Conservation (phyloP, 2,329 filamentous ascomycete species). For the Raffaelea arxii region DNA sequence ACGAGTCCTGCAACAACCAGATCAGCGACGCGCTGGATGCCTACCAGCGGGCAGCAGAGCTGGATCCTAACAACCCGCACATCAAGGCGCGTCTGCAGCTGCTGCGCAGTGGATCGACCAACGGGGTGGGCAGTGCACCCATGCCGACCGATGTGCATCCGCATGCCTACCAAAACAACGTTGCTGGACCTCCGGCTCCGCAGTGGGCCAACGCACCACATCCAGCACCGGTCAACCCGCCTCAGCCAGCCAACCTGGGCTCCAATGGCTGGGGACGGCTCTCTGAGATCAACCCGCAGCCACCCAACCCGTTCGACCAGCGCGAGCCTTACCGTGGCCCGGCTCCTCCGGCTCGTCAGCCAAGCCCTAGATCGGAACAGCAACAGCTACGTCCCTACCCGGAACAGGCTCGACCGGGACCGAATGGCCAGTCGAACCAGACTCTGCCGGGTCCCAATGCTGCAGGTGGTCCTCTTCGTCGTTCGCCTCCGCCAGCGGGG, state of each 20-base stretch:
- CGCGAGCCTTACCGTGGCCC: slow-evolving; percentile 59
- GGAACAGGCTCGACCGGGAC: slow-evolving; percentile 46
- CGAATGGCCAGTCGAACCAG: slow-evolving; percentile 15
- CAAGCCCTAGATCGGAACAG: slow-evolving; percentile 66
- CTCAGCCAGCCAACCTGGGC: slow-evolving; percentile 47
- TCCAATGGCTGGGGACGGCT: slow-evolving; percentile 54
- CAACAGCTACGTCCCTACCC: slow-evolving; percentile 60
- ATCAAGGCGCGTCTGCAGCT: slow-evolving; percentile 93
- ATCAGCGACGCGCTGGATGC: slow-evolving; percentile 93
- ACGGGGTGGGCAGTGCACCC: slow-evolving; percentile 65
- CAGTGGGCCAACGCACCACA: slow-evolving; percentile 70
- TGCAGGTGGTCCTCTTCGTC: slow-evolving; percentile 33
- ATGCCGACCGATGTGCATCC: slow-evolving; percentile 93
- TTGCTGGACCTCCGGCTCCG: slow-evolving; percentile 74
- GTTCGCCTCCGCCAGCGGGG: slow-evolving; percentile 45
- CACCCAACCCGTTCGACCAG: slow-evolving; percentile 73
- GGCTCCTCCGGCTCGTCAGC: slow-evolving; percentile 51
- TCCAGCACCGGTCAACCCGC: slow-evolving; percentile 35
- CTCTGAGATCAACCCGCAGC: slow-evolving; percentile 73
- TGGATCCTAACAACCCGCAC: slow-evolving; percentile 86
- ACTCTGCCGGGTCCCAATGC: slow-evolving; percentile 53
- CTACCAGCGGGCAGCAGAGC: slow-evolving; percentile 86
- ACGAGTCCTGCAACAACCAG: slow-evolving; percentile 98
- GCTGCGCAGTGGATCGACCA: slow-evolving; percentile 69
- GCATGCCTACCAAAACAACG: slow-evolving; percentile 80